These are phyloP conservation scores for Coemansia sp. DNA, from an alignment of 192 early-diverging fungal species.

Conservation along the genomic window DNA sequence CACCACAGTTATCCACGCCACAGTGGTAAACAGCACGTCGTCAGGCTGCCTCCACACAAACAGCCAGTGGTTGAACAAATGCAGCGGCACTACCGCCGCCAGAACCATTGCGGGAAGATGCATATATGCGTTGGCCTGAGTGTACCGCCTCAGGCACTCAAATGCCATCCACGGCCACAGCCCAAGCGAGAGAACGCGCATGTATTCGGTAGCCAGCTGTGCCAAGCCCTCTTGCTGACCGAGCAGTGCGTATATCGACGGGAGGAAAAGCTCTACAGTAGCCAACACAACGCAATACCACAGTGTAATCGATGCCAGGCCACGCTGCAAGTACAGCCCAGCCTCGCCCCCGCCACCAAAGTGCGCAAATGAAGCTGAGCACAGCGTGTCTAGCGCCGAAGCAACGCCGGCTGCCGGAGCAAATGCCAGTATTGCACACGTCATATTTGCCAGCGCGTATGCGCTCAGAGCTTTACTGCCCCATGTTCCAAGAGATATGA, in stretches of 20 bases:
- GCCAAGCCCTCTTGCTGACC: constrained; percentile 80
- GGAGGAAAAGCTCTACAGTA: constrained; percentile 70
- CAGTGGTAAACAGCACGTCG: constrained; percentile 73
- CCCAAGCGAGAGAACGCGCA: constrained; percentile 72
- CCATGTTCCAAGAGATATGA: constrained; percentile 68
- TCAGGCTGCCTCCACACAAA: constrained; percentile 74
- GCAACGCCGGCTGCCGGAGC: constrained; percentile 72
- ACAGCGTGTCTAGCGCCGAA: constrained; percentile 79
- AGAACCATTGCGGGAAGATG: constrained; percentile 60
- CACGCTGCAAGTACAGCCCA: constrained; percentile 79
- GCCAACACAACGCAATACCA: constrained; percentile 74
- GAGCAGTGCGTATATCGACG: constrained; percentile 66
- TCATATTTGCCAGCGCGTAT: constrained; percentile 72
- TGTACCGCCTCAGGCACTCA: constrained; percentile 85
- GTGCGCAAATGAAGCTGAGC: constrained; percentile 70
- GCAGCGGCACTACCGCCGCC: constrained; percentile 29
- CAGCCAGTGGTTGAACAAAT: constrained; percentile 74
- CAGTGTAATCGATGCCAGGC: constrained; percentile 71
- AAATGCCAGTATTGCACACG: constrained; percentile 72
- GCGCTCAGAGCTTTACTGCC: constrained; percentile 66
- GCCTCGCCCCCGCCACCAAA: constrained; percentile 62
- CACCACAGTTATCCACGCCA: constrained; percentile 80
- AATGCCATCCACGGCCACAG: constrained; percentile 81
- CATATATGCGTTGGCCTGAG: constrained; percentile 89
- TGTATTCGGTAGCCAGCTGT: constrained; percentile 68